phyloP scores from a whole-genome alignment of 2,329 filamentous ascomycete genomes.

The Epichloe glyceriae region DNA sequence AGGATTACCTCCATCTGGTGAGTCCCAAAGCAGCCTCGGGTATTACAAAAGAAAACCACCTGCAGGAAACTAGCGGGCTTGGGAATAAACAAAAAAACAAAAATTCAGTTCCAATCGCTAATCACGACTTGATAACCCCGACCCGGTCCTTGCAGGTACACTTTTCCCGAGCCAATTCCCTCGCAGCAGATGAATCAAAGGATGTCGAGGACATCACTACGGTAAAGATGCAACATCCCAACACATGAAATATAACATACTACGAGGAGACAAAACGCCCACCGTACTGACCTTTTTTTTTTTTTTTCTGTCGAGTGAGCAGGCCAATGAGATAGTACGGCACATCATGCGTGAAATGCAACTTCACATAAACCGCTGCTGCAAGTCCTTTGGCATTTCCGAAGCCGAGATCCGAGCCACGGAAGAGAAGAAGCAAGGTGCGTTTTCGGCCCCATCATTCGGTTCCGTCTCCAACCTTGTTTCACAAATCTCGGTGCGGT shows the following conservation, averaged over 20 bases:
- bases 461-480: background rate
- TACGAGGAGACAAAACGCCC: background rate
- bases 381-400: slow-evolving; percentile 65
- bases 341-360: slow-evolving; percentile 71
- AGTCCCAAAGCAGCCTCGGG: slow-evolving; percentile 10
- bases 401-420: slow-evolving; percentile 58
- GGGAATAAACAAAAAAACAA: no score
- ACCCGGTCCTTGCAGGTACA: slow-evolving; percentile 44
- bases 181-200: slow-evolving; percentile 76
- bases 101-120: no score
- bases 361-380: slow-evolving; percentile 78
- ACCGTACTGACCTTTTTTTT: no score
- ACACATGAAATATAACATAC: background rate
- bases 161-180: slow-evolving; percentile 74
- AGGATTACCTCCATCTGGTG: slow-evolving; percentile 85
- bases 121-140: no score
- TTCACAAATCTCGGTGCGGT: no score
- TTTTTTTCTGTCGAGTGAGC: background rate
- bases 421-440: slow-evolving; percentile 60
- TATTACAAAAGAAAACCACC: no score
- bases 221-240: slow-evolving; percentile 19
- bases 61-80: no score
- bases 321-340: slow-evolving; percentile 46
- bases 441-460: background rate
- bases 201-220: slow-evolving; percentile 58